Percentiles rank a stretch among this genome's conserved stretches.
These are phyloP conservation scores for Daldinia decipiens DNA, from an alignment of 495 filamentous ascomycete species.

Conservation along the genomic window DNA sequence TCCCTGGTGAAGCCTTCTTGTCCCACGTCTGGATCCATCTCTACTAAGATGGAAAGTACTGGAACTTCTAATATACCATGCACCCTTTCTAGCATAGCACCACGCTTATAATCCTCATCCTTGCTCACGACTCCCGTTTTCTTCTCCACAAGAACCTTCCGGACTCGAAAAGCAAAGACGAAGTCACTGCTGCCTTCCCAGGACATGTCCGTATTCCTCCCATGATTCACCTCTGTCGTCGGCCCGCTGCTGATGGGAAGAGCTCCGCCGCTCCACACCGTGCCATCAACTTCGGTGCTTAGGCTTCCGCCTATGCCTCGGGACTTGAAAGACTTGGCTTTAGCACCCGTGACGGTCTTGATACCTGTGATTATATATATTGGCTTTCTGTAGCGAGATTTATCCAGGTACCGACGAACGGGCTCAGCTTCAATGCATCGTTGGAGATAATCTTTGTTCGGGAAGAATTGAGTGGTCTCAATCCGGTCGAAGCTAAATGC, in stretches of 20 bases:
- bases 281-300: not conserved
- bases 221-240: not conserved
- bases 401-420: constrained; percentile 1
- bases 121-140: not conserved
- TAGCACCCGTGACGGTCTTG: not conserved
- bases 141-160: not conserved
- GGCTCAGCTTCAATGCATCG: not conserved
- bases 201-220: not conserved
- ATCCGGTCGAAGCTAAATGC: not conserved
- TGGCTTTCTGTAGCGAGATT: not conserved
- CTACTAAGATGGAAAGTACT: not conserved
- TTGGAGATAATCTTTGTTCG: not conserved
- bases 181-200: constrained; percentile 1
- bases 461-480: not conserved
- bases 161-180: not conserved
- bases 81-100: not conserved
- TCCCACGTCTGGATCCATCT: not conserved
- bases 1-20: not conserved
- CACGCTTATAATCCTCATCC: not conserved
- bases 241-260: not conserved
- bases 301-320: not conserved
- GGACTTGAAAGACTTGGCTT: not conserved
- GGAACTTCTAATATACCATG: not conserved
- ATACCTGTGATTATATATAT: not conserved
- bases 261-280: not conserved